Evolutionary conservation across 129 eudicot genomes (phyloP).

Genomic region (Ambrosia trifida): DNA sequence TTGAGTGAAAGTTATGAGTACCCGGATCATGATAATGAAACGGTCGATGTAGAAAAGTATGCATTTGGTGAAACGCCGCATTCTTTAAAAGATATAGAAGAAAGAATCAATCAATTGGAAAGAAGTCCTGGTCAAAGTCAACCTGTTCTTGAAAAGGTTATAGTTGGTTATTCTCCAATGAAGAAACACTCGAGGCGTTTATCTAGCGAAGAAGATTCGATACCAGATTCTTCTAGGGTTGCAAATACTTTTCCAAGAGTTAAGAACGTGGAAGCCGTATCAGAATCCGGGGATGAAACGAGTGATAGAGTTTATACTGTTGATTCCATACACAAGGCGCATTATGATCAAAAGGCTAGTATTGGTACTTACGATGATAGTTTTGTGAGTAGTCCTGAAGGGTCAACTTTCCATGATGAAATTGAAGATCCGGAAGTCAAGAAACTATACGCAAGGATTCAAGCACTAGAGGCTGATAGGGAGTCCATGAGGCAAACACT

Average conservation of each 20-base stretch:
- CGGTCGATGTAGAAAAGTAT: slow-evolving; percentile 71
- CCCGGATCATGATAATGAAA: slow-evolving; percentile 46
- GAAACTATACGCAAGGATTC: slow-evolving; percentile 81
- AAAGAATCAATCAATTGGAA: slow-evolving; percentile 69
- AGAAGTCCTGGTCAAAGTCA: slow-evolving; percentile 53
- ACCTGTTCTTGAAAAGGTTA: slow-evolving; percentile 75
- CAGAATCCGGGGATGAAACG: slow-evolving; percentile 80
- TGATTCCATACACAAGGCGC: slow-evolving; percentile 62
- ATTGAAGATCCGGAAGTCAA: slow-evolving; percentile 65
- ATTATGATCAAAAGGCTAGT: slow-evolving; percentile 56
- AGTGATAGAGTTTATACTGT: slow-evolving; percentile 79
- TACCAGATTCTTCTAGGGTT: slow-evolving; percentile 7
- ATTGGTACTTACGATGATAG: slow-evolving; percentile 47
- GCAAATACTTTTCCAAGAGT: slow-evolving; percentile 39
- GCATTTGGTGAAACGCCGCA: slow-evolving; percentile 82
- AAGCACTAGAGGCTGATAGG: slow-evolving; percentile 95
- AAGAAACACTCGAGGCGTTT: slow-evolving; percentile 57
- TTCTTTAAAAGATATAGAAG: slow-evolving; percentile 69
- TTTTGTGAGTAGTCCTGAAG: slow-evolving; percentile 57
- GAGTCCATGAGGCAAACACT: slow-evolving; percentile 93
- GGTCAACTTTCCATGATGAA: slow-evolving; percentile 42
- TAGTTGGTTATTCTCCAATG: slow-evolving; percentile 78
- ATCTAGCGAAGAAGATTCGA: slow-evolving; percentile 61
- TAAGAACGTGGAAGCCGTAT: slow-evolving; percentile 54
- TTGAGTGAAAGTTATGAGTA: slow-evolving; percentile 54